These are phyloP conservation scores for Alternaria infectoria DNA, from an alignment of 2,329 filamentous ascomycete genomes.

Conservation along the genomic window DNA sequence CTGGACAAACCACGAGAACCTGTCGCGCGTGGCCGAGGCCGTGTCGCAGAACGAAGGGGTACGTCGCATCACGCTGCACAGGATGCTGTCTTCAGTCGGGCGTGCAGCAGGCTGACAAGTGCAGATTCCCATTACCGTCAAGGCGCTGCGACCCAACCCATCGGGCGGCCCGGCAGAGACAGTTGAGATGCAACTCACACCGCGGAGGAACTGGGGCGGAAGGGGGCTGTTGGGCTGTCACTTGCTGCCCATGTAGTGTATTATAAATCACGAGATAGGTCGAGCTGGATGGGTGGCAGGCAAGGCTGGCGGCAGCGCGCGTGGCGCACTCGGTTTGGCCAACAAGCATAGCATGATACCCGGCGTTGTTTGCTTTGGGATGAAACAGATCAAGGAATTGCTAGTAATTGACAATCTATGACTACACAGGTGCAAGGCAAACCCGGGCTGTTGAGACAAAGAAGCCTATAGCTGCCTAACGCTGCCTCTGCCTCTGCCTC, in stretches of 20 bases:
- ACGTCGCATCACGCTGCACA: constrained; percentile 51
- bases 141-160: constrained; percentile 59
- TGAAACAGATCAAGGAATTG: not conserved
- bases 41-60: constrained; percentile 91
- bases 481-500: constrained; percentile 31
- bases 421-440: not conserved
- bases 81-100: not conserved
- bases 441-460: constrained; percentile 9
- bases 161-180: constrained; percentile 52
- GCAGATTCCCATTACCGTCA: constrained; percentile 74
- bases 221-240: constrained; percentile 90
- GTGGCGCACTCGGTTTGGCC: constrained; percentile 45
- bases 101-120: constrained; percentile 29
- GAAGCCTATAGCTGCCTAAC: constrained; percentile 13
- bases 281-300: not conserved
- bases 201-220: constrained; percentile 85
- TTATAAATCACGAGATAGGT: not conserved
- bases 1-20: constrained; percentile 81
- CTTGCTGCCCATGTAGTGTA: constrained; percentile 72
- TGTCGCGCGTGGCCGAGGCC: constrained; percentile 85
- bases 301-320: constrained; percentile 11
- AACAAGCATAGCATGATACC: constrained; percentile 47
- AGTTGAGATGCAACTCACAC: constrained; percentile 74
- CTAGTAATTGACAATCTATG: not conserved
- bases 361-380: constrained; percentile 29